Base-by-base conservation (phyloP, 225 moss, liverwort and hornwort species). In the Marchantia paleacea region DNA sequence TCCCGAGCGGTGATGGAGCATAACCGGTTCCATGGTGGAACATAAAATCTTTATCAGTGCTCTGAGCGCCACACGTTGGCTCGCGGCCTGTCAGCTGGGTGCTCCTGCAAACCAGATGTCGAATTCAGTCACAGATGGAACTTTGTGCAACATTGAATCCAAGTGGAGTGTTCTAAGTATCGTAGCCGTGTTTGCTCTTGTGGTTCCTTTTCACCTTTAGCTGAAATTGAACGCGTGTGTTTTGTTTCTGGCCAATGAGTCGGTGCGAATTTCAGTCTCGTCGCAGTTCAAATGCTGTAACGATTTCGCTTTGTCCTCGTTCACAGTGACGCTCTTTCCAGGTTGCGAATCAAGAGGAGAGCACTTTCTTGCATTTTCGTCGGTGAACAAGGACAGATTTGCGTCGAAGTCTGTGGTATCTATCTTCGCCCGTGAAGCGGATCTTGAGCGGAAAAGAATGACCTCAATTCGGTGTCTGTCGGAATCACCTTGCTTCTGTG, bases 391-490 rank as follows among this genome's bases (percentile, higher is more conserved):
- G 7, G 9, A 8, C 30, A 11, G 29, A 20, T 24, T 6, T 3
- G 52, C 52, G n/a, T 26, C 20, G 13, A 30, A 57, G 9, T 55
- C 15, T 69, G 28, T 28, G 48, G 18, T 71, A 7, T 19, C 49
- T 8, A 18, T 48, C 6, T 50, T 71, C 22, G 55, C 14, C 10
- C 10, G 29, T 26, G 29, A 24, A 75, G 55, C 10, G 55, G 55
- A 57, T 71, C 29, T 9, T 30, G 30, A 75, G 28, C 29, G 28
- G 55, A 52, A 54, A 55, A 75, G 75, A 75, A 75, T 75, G 75
- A 57, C 14, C 55, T 75, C 75, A 28, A 20, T 75, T 19, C 54
- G 57, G 16, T 75, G 75, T 57, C 8, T 57, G 7, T 55, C 20
- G 28, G 57, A 10, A 0, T 29, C 75, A 9, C 30, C 19, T 29